Evolutionary conservation across 176 grass and related monocot genomes (phyloP).

Genomic region (Carex scoparia): DNA sequence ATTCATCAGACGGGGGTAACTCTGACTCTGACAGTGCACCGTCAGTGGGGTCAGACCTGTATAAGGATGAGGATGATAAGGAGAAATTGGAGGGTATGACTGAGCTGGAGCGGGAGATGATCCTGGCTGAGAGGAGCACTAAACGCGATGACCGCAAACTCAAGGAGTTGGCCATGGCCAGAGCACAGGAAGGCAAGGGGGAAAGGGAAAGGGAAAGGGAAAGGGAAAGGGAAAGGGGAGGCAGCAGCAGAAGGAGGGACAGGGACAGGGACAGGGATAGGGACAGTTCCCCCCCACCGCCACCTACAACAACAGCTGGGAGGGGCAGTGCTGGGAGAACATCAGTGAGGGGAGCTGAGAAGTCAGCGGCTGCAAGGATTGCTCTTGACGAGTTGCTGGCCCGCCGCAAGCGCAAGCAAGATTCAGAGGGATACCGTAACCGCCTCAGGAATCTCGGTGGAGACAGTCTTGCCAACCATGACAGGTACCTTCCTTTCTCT

Average conservation of each 20-base stretch:
- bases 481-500: background rate
- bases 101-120: constrained; percentile 72
- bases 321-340: background rate
- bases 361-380: constrained; percentile 42
- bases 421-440: constrained; percentile 42
- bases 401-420: constrained; percentile 61
- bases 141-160: constrained; percentile 59
- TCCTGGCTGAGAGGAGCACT: constrained; percentile 53
- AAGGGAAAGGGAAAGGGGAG: background rate
- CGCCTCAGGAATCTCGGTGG: constrained; percentile 39
- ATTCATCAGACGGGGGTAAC: constrained; percentile 21
- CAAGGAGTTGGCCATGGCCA: constrained; percentile 57
- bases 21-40: constrained; percentile 71
- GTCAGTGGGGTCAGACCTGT: constrained; percentile 77
- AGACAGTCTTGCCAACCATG: background rate
- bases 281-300: constrained; percentile 57
- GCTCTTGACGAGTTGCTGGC: constrained; percentile 60
- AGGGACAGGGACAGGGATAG: constrained; percentile 11
- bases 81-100: constrained; percentile 65
- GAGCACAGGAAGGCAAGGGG: constrained; percentile 55
- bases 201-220: background rate
- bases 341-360: background rate
- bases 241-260: no score
- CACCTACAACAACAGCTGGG: background rate
- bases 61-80: constrained; percentile 91